phyloP scores from a whole-genome alignment of 179 eudicot genomes.

The Gypsophila paniculata region DNA sequence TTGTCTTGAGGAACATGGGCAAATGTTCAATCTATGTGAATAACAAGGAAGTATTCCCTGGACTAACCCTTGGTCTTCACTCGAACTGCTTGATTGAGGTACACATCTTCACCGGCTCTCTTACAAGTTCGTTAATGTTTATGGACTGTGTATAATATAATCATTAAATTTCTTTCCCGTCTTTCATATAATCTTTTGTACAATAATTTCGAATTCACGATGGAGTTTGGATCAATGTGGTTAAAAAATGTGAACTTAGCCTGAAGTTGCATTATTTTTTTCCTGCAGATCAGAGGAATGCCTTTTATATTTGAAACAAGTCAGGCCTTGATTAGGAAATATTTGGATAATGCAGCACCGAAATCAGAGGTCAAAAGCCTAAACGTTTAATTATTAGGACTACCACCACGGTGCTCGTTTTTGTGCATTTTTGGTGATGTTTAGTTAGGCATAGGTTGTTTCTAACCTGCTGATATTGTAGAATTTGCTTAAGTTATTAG shows the following conservation, averaged over 20 bases:
- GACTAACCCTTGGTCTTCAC: conserved; percentile 42
- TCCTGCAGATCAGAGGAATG: conserved; percentile 38
- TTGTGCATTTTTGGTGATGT: conserved; percentile 28
- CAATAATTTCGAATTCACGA: background rate
- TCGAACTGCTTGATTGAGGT: conserved; percentile 78
- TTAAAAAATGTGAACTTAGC: background rate
- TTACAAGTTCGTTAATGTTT: background rate
- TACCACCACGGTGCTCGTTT: conserved; percentile 22
- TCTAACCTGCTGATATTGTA: conserved; percentile 27
- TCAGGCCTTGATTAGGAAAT: conserved; percentile 28
- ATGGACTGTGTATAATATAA: background rate
- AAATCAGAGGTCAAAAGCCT: conserved; percentile 21
- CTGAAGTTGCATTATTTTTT: conserved; percentile 13
- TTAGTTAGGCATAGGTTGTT: conserved; percentile 16
- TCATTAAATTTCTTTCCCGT: background rate
- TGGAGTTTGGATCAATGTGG: background rate
- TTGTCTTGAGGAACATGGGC: conserved; percentile 61
- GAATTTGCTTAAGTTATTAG: conserved; percentile 20
- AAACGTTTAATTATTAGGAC: conserved; percentile 12
- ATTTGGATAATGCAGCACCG: conserved; percentile 24
- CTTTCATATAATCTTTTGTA: background rate
- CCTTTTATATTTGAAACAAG: conserved; percentile 34
- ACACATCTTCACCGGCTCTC: conserved; percentile 8
- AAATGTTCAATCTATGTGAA: conserved; percentile 55
- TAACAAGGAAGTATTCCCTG: conserved; percentile 43